Evolutionary conservation across 2,329 filamentous ascomycete species (phyloP).

Genomic region (Alternaria solani): DNA sequence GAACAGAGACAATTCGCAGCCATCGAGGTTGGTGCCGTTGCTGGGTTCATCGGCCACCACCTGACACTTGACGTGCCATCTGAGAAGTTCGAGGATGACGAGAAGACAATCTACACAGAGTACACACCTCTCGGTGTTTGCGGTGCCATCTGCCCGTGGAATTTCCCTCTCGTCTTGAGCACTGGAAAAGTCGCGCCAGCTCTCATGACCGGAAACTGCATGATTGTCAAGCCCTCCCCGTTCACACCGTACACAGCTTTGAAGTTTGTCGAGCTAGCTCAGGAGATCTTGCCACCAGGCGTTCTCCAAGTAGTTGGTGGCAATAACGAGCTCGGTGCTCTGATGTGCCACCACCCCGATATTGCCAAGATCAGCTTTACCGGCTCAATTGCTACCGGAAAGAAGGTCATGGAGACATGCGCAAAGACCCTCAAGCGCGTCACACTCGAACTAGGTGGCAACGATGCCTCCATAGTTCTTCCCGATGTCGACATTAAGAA

Average conservation of each 20-base stretch:
- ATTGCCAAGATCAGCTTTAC: slow-evolving; percentile 72
- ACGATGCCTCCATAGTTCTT: slow-evolving; percentile 67
- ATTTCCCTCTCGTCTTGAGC: slow-evolving; percentile 63
- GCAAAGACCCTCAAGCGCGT: slow-evolving; percentile 67
- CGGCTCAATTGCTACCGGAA: slow-evolving; percentile 67
- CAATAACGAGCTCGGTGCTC: slow-evolving; percentile 67
- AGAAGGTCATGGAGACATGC: slow-evolving; percentile 66
- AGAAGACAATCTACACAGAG: slow-evolving; percentile 57
- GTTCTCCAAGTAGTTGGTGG: slow-evolving; percentile 69
- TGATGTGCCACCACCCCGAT: slow-evolving; percentile 66
- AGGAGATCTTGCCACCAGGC: slow-evolving; percentile 67
- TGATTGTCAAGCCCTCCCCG: slow-evolving; percentile 66
- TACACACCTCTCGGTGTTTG: slow-evolving; percentile 60
- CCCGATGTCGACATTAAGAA: slow-evolving; percentile 65
- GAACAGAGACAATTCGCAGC: slow-evolving; percentile 52
- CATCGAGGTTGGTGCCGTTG: slow-evolving; percentile 50
- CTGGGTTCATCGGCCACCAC: slow-evolving; percentile 52
- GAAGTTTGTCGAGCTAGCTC: slow-evolving; percentile 67
- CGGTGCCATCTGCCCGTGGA: slow-evolving; percentile 53
- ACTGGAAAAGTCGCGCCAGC: slow-evolving; percentile 65
- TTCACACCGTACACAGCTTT: slow-evolving; percentile 67
- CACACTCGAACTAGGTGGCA: slow-evolving; percentile 69
- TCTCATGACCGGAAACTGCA: slow-evolving; percentile 63
- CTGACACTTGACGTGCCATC: slow-evolving; percentile 43
- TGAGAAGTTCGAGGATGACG: slow-evolving; percentile 55